Base-by-base conservation (phyloP, 768 basidiomycete species). In the Cystofilobasidium ferigula region DNA sequence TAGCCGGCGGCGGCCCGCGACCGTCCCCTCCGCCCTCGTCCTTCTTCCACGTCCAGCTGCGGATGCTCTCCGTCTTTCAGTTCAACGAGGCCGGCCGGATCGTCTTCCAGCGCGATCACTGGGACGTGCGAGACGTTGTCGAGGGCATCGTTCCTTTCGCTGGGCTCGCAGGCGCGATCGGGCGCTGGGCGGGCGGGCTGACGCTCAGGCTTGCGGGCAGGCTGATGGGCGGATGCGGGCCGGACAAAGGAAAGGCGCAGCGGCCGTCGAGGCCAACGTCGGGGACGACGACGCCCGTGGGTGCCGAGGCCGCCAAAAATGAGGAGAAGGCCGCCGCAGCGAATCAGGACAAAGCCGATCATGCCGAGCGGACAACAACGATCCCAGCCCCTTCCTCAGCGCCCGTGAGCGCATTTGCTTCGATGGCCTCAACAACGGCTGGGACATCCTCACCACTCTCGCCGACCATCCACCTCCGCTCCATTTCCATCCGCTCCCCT, bases 81-180 rank as follows among this genome's bases (percentile, higher is more conserved):
- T 66, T 66, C 51, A 66, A 66, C 48, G 58, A 60, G 28, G 36
- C 32, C 26, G 58, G 64, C 16, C 58, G 47, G 20, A 48, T 66
- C 42, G 45, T 51, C 8, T 66, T 53, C 48, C 64, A 66, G 22
- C 64, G 64, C 9, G 64, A 66, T 20, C 64, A 66, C 30, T 66
- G 64, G 64, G 64, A 66, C 20, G 20, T 66, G 0, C 58, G 64
- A 14, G 64, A 66, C 40, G 48, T 66, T 24, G 32, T 66, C 58
- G 64, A 66, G 34, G 57, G 58, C 12, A 4, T 51, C 36, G 34
- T 66, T 18, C 64, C 64, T 10, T 26, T 26, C 24, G 47, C 64
- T 0, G 32, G 30, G 1, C 22, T 58, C 28, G n/a, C 38, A 5
- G 64, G 64, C 1, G 48, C 51, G 1, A 35, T 66, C 20, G 47